Base-by-base conservation (phyloP, 1,284 basidiomycete species). In the Cryptococcus sp. region DNA sequence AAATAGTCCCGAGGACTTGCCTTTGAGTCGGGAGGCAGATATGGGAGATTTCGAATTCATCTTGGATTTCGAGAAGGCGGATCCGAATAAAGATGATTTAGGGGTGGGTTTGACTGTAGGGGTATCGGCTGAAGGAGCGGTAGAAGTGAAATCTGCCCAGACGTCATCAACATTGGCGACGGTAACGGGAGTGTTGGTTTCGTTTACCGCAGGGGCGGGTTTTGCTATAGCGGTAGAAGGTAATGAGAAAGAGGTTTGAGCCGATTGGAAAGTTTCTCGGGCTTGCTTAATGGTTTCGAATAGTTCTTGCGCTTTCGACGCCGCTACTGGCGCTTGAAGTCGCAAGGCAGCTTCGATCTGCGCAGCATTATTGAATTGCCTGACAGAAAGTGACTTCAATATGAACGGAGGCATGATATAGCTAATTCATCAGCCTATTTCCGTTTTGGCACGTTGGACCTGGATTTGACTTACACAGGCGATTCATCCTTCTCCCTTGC, bases 401-500 rank as follows among this genome's bases (percentile, higher is more conserved):
- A 34, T 44, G 48, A 43, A 23, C 42, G 2, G 18, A 9, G 25
- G 23, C 18, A 34, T 9, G 32, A 34, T 34, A 16, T 34, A 34
- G 32, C 32, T 34, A 16, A 44, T 9, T 14, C 22, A 21, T 50
- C 10, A 28, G 16, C 13, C 14, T 25, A 4, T 9, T 24, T n/a
- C n/a, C n/a, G 31, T 49, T 37, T 45, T 19, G 56, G 24, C 31
- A 49, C 22, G 5, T 10, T n/a, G n/a, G n/a, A n/a, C n/a, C n/a
- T n/a, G n/a, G n/a, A n/a, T n/a, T n/a, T n/a, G 16, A 77, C 82
- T 55, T 69, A 91, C 84, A 85, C 78, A 4, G 83, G 82, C 66
- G 87, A 88, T 73, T 98, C 94, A 69, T 98, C 94, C 59, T 91
- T 86, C 53, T 85, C 83, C 47, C 91, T 79, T 0, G 91, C 89